Conservation (phyloP, 331 rosid species). For the Phaseolus coccineus region DNA sequence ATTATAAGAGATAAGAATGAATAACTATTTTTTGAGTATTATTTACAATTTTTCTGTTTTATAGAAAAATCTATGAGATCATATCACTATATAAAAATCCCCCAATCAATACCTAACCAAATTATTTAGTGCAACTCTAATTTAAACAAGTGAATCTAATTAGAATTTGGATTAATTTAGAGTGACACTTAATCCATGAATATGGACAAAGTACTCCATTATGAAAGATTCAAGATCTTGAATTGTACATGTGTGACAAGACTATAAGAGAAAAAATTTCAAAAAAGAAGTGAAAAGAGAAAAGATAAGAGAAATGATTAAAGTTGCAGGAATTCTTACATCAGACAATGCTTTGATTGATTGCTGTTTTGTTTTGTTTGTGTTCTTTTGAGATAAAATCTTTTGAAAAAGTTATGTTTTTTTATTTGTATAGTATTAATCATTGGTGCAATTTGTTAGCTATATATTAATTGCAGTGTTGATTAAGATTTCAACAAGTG, state of each 20-base stretch:
- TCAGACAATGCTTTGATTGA: conserved; percentile 11
- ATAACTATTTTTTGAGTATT: too few species aligned
- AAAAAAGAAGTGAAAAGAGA: too few species aligned
- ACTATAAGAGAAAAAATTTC: background rate
- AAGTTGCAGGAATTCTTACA: background rate
- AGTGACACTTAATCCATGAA: conserved; percentile 27
- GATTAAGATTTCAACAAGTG: background rate
- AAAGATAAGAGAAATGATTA: conserved; percentile 18
- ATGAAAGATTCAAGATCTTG: conserved; percentile 26
- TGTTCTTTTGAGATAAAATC: background rate
- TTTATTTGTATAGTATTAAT: background rate
- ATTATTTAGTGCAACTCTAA: too few species aligned
- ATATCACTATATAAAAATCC: too few species aligned
- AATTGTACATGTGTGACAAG: background rate
- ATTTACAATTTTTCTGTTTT: too few species aligned
- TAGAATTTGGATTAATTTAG: background rate
- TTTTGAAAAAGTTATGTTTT: conserved; percentile 18
- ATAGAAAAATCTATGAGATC: too few species aligned
- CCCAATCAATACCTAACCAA: too few species aligned
- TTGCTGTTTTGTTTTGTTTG: background rate
- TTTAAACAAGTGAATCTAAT: background rate
- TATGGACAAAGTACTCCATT: conserved; percentile 22
- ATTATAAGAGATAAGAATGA: too few species aligned
- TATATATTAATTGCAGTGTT: background rate
- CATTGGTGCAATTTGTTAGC: background rate